Conservation (phyloP, 176 grass and related monocot species). For the Chloris gayana region DNA sequence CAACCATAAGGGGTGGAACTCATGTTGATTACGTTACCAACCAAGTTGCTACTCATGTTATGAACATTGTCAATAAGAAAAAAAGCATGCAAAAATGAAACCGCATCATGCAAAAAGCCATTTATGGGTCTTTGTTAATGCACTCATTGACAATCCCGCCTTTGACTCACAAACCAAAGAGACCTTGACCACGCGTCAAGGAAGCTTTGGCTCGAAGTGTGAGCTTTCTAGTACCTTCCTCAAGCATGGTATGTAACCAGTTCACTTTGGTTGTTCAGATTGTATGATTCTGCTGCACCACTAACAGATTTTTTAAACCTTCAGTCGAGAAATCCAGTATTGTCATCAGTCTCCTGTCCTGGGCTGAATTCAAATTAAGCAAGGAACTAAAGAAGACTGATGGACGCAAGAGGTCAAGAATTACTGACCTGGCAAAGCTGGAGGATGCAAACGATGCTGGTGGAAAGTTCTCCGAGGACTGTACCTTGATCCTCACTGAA, state of each 20-base stretch:
- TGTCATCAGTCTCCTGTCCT: constrained; percentile 69
- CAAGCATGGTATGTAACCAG: constrained; percentile 56
- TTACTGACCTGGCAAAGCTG: constrained; percentile 78
- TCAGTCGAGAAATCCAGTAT: constrained; percentile 68
- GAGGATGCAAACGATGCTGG: constrained; percentile 98
- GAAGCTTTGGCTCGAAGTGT: constrained; percentile 84
- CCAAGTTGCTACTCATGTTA: constrained; percentile 69
- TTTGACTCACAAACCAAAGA: constrained; percentile 99
- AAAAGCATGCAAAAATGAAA: constrained; percentile 95
- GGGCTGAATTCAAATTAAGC: constrained; percentile 89
- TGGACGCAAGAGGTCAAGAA: constrained; percentile 68
- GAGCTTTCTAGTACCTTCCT: constrained; percentile 68
- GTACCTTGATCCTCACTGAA: constrained; percentile 95
- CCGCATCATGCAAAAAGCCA: constrained; percentile 71
- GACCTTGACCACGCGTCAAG: constrained; percentile 85
- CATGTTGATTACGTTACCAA: constrained; percentile 86
- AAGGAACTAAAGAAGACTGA: constrained; percentile 96
- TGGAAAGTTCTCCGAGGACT: constrained; percentile 66
- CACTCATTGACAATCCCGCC: constrained; percentile 85
- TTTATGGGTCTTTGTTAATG: constrained; percentile 97
- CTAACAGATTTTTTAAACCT: constrained; percentile 14
- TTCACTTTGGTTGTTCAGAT: background rate
- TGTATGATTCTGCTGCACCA: background rate
- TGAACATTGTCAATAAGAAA: constrained; percentile 79
- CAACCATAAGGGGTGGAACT: constrained; percentile 81